A percentile compares a stretch with the other conserved stretches of the same genome.
These are phyloP conservation scores for Lasiosphaeria ovina DNA, from an alignment of 495 filamentous ascomycete genomes.

Conservation along the genomic window DNA sequence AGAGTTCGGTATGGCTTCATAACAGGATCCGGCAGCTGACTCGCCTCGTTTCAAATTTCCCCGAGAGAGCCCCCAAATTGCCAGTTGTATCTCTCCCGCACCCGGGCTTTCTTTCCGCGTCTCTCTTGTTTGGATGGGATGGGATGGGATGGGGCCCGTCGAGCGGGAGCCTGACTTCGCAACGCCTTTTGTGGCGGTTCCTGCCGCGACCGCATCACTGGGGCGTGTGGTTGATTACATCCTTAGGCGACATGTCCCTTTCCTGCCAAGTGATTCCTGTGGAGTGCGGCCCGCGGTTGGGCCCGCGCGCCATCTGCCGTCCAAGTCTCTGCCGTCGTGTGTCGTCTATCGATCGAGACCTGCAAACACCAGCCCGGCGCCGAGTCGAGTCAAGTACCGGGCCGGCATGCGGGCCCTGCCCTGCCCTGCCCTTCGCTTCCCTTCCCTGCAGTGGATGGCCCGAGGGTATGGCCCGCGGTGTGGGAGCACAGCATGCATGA, in stretches of 20 bases:
- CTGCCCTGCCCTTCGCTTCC: neutral
- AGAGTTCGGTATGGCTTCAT: slow-evolving; percentile 6
- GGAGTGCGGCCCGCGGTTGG: neutral
- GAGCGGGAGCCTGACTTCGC: no score
- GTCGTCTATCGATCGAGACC: neutral
- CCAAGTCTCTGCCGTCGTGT: neutral
- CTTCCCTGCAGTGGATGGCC: neutral
- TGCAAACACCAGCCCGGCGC: neutral
- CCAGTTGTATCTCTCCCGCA: neutral
- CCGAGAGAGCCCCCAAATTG: slow-evolving; percentile 11
- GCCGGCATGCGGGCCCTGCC: neutral
- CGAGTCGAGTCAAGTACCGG: neutral
- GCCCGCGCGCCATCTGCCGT: neutral
- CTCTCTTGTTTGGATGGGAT: neutral
- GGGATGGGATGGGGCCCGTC: neutral
- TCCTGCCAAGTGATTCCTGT: neutral
- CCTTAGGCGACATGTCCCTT: neutral
- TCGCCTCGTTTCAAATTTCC: slow-evolving; percentile 12
- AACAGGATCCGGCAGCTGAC: slow-evolving; percentile 11
- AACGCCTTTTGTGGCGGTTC: slow-evolving; percentile 2
- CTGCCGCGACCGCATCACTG: slow-evolving; percentile 2
- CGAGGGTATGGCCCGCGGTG: neutral
- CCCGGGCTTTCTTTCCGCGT: neutral
- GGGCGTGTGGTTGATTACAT: neutral
- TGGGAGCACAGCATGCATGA: neutral